Percentiles rank a stretch among this genome's conserved stretches.
Evolutionary conservation across 805 yeast species (phyloP).

Genomic region (Metschnikowia hibisci): DNA sequence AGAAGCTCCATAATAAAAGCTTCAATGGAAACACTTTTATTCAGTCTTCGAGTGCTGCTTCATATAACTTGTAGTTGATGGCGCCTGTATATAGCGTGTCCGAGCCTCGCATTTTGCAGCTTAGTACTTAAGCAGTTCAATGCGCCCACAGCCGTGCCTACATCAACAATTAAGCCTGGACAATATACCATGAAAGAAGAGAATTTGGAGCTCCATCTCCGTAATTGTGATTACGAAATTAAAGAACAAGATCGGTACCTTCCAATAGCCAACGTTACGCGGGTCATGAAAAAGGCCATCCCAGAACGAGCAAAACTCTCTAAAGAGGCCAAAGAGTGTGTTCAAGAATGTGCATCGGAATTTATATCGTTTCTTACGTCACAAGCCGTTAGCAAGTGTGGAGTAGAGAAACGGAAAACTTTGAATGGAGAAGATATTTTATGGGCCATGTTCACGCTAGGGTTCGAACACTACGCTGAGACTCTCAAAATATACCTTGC

Average conservation of each 20-base stretch:
- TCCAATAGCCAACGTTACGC: constrained; percentile 51
- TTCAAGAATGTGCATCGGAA: constrained; percentile 68
- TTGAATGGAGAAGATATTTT: constrained; percentile 68
- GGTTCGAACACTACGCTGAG: constrained; percentile 68
- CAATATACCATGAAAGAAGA: constrained; percentile 1
- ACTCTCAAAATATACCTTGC: constrained; percentile 65
- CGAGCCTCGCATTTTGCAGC: constrained; percentile 21
- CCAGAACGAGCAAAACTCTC: constrained; percentile 73
- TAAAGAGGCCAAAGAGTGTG: constrained; percentile 74
- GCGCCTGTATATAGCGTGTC: constrained; percentile 9
- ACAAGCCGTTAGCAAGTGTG: constrained; percentile 60
- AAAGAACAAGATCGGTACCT: constrained; percentile 43
- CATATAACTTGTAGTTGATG: not conserved
- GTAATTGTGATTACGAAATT: constrained; percentile 37
- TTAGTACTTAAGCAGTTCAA: constrained; percentile 11
- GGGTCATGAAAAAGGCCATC: constrained; percentile 71
- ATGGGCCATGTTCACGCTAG: constrained; percentile 59
- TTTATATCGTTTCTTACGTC: constrained; percentile 66
- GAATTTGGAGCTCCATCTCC: constrained; percentile 7
- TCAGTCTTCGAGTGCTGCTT: not conserved
- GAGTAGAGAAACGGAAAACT: constrained; percentile 63
- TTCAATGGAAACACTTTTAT: too few species aligned
- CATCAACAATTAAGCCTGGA: too few species aligned
- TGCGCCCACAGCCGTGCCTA: constrained; percentile 4
- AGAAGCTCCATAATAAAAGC: too few species aligned